Conservation (phyloP, 2,329 filamentous ascomycete species). For the Cytospora piceae region DNA sequence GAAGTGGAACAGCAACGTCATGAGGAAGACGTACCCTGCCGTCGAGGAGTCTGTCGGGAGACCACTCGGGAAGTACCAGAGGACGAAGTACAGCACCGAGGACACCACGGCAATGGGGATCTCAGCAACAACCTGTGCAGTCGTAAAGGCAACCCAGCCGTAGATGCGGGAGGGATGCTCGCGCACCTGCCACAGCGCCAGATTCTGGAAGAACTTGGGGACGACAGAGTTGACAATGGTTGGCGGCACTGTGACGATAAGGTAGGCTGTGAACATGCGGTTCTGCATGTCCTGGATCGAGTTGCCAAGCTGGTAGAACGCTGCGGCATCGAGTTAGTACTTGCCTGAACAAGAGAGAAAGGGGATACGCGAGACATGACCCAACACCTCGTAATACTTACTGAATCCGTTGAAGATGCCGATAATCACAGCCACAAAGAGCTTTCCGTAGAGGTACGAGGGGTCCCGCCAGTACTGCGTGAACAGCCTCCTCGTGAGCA, state of each 20-base stretch:
- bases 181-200: slow-evolving; percentile 70
- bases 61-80: slow-evolving; percentile 75
- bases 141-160: slow-evolving; percentile 72
- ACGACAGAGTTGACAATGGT: slow-evolving; percentile 79
- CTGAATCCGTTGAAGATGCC: slow-evolving; percentile 69
- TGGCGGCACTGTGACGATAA: slow-evolving; percentile 75
- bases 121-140: slow-evolving; percentile 68
- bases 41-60: slow-evolving; percentile 58
- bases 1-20: slow-evolving; percentile 77
- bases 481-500: slow-evolving; percentile 62
- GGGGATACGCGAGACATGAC: no score
- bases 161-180: slow-evolving; percentile 82
- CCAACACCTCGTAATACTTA: no score
- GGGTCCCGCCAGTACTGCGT: slow-evolving; percentile 68
- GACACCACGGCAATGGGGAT: slow-evolving; percentile 70
- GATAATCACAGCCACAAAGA: slow-evolving; percentile 29
- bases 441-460: slow-evolving; percentile 65
- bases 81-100: slow-evolving; percentile 66
- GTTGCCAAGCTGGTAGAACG: slow-evolving; percentile 66
- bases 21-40: slow-evolving; percentile 40
- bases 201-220: slow-evolving; percentile 68
- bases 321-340: no score
- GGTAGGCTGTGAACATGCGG: slow-evolving; percentile 75
- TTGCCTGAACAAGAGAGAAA: no score
- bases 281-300: slow-evolving; percentile 68